A percentile compares a stretch with the other conserved stretches of the same genome.
Conservation (phyloP, 2,329 filamentous ascomycete species). For the Lizonia empirigonia region DNA sequence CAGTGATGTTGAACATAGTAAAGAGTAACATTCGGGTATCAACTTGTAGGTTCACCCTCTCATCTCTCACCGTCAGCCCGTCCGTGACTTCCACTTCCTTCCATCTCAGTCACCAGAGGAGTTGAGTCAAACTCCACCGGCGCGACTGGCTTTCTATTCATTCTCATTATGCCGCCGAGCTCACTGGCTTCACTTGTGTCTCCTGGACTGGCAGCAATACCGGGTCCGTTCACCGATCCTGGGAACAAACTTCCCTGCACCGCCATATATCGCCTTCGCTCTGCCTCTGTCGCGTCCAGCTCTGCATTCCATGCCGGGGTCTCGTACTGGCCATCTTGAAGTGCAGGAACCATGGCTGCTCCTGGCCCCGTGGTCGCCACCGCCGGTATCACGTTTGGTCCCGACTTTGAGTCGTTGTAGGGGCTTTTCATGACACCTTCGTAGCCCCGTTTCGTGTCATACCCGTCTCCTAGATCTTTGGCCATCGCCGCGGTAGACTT, state of each 20-base stretch:
- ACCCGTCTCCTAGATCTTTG: slow-evolving; percentile 3
- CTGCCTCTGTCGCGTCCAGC: slow-evolving; percentile 26
- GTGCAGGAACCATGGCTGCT: neutral
- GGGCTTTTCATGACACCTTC: neutral
- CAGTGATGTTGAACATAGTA: too few relatives aligned
- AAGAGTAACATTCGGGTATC: too few relatives aligned
- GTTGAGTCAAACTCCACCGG: slow-evolving; percentile 28
- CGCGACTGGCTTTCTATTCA: slow-evolving; percentile 25
- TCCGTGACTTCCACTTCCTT: neutral
- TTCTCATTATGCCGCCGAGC: slow-evolving; percentile 21
- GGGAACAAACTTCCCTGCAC: slow-evolving; percentile 12
- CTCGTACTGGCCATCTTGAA: slow-evolving; percentile 7
- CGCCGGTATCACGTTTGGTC: neutral
- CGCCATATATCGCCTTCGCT: slow-evolving; percentile 14
- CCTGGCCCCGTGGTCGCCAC: neutral
- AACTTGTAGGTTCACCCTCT: too few relatives aligned
- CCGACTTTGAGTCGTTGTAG: neutral
- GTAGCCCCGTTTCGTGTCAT: slow-evolving; percentile 10
- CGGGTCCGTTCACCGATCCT: neutral
- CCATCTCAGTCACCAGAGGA: slow-evolving; percentile 18
- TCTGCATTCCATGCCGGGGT: slow-evolving; percentile 33
- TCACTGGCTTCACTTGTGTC: slow-evolving; percentile 14
- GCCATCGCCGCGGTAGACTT: slow-evolving; percentile 1
- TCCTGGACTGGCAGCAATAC: neutral
- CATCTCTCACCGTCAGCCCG: too few relatives aligned